Evolutionary conservation across 106 monocot species (phyloP), one percentile per base, ranked within the genome.

Genomic region (Dioscorea alata): DNA sequence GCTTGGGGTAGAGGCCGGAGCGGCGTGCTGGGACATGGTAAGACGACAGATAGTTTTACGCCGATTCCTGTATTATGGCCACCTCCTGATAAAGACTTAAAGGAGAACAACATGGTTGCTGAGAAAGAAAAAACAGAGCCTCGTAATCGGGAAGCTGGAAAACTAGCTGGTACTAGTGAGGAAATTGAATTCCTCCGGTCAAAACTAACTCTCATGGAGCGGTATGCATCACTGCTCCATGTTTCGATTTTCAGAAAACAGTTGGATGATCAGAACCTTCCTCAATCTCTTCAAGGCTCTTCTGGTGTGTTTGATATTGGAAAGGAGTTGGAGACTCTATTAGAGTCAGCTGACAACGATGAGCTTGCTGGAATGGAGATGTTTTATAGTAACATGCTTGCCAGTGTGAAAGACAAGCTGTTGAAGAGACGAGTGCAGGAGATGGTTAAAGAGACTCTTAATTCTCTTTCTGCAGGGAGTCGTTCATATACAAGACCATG

Each of bases 1-100:
- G 85, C 83, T 49, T 92, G 92, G 92, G 92, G 92, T 28, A 82
- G 92, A 71, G 88, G 92, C 8, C 23, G 88, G 28, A 88, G 82
- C 33, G 92, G 92, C 19, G 88, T 88, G 8, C 78, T 92, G 12
- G 92, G 92, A 52, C 77, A 73, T 32, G 83, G 88, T 10, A 63
- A 80, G 21, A 28, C 67, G 14, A 19, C 50, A 19, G 92, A 92
- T 23, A 92, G 92, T 67, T 82, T 78, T 66, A 63, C 70, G 50
- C 92, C 92, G 2, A 73, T 70, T 24, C 20, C 71, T 33, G 83
- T 85, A 14, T 68, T 71, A 65, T 88, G 85, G 88, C 88, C 88
- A n/a, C 74, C 80, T 33, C 66, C 60, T 33, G 76, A 74, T 20
- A 74, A 72, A 54, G 72, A 42, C 18, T 48, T 60, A 13, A 75